Base-by-base conservation (phyloP, 2,329 filamentous ascomycete genomes). In the Diplodia scrobiculata region DNA sequence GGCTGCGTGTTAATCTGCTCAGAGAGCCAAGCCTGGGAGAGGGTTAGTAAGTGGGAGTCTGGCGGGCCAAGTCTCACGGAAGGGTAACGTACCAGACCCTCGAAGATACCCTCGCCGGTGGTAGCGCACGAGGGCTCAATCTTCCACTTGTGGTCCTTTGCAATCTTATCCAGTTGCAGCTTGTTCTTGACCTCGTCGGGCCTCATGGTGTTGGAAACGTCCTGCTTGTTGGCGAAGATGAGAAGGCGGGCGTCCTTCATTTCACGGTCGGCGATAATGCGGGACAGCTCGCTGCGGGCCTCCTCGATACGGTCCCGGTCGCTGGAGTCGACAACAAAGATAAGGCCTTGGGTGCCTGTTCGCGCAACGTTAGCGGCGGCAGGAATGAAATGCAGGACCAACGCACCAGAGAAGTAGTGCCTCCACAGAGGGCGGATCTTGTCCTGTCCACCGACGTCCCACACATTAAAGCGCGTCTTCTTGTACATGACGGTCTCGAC, bases 381-480 rank as follows among this genome's bases (percentile, higher is more conserved):
- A 50, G 41, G 41, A 45, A 27, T 32, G 29, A 11, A 50, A 29
- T 7, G 11, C 34, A 63, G 60, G 13, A n/a, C 25, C 13, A n/a
- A 45, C 53, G 73, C 74, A 78, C 80, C 81, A 84, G 96, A 93
- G 89, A 98, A 99, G 86, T 99, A 99, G 83, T 98, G 95, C 85
- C 95, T 92, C 95, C 95, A 99, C 78, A 99, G 86, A 79, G 95
- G 95, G 81, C 95, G 89, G 80, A 99, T 99, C 91, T 98, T 98
- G 89, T 99, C 95, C 86, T 99, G 95, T 81, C 95, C 95, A 86
- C 95, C 95, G 78, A 99, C 95, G 85, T 98, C 95, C 95, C 95
- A 99, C 80, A 99, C 95, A 81, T 94, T 98, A 87, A 99, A 99
- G 81, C 97, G 92, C 77, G 97, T 97, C 88, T 99, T 99, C 88